These are phyloP conservation scores for Capsella bursapastoris DNA, from an alignment of 345 rosid species.

Conservation along the genomic window DNA sequence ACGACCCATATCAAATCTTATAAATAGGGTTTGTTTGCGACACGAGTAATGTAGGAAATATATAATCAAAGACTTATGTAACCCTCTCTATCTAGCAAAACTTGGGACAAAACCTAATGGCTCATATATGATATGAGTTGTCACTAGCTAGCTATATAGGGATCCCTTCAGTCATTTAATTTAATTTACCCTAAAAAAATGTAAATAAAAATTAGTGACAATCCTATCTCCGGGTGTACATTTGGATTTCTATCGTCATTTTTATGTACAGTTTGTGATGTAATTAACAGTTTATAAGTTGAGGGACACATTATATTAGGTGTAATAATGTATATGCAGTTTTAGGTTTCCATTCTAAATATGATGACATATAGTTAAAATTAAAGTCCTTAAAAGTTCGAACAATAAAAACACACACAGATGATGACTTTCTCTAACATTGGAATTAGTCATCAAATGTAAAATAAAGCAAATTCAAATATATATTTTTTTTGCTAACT, in stretches of 20 bases:
- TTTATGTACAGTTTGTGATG: too few relatives aligned
- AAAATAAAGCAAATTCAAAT: neutral
- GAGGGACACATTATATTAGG: neutral
- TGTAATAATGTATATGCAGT: neutral
- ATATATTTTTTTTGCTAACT: neutral
- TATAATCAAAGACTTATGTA: constrained; percentile 18
- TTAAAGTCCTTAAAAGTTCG: neutral
- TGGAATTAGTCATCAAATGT: constrained; percentile 9
- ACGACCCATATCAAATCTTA: constrained; percentile 8
- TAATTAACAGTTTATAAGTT: too few relatives aligned
- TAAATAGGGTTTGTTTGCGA: constrained; percentile 41
- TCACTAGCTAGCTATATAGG: constrained; percentile 16
- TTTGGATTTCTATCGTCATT: too few relatives aligned
- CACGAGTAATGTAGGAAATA: constrained; percentile 4
- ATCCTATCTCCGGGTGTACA: neutral
- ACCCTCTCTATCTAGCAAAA: constrained; percentile 18
- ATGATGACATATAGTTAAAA: neutral
- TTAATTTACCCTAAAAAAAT: neutral
- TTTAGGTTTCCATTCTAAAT: neutral
- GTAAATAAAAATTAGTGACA: neutral
- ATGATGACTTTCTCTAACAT: neutral
- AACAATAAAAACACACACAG: neutral
- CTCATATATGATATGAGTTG: constrained; percentile 2
- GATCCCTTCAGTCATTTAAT: constrained; percentile 10
- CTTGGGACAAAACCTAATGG: constrained; percentile 21